Evolutionary conservation across 2,329 filamentous ascomycete species (phyloP).

Genomic region (Colletotrichum lini): DNA sequence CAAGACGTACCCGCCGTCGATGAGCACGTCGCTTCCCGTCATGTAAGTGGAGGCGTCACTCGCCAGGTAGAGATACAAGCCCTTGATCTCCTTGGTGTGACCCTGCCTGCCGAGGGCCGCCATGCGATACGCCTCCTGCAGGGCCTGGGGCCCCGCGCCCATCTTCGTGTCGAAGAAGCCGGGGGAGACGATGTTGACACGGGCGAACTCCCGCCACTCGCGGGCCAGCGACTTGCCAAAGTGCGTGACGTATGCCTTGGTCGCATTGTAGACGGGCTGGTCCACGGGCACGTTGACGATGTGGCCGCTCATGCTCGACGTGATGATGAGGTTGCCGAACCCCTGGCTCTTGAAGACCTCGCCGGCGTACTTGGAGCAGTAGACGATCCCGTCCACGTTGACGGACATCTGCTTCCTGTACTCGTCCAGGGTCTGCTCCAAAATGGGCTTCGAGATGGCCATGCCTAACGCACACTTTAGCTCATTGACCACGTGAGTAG

Average conservation of each 20-base stretch:
- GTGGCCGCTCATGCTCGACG: constrained; percentile 63
- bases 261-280: constrained; percentile 62
- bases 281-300: constrained; percentile 67
- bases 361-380: constrained; percentile 60
- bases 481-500: accelerated
- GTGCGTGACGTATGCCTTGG: constrained; percentile 70
- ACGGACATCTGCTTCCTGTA: constrained; percentile 67
- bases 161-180: constrained; percentile 71
- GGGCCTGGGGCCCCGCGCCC: constrained; percentile 58
- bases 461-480: constrained; percentile 51
- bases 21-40: constrained; percentile 64
- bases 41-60: constrained; percentile 66
- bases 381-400: constrained; percentile 65
- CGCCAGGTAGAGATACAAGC: constrained; percentile 67
- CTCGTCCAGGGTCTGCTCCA: constrained; percentile 67
- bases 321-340: constrained; percentile 66
- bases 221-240: constrained; percentile 68
- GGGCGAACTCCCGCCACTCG: constrained; percentile 71
- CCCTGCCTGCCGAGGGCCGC: constrained; percentile 68
- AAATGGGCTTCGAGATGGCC: constrained; percentile 67
- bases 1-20: constrained; percentile 57
- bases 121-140: constrained; percentile 66
- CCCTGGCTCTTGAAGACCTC: constrained; percentile 60
- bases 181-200: constrained; percentile 69
- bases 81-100: constrained; percentile 77